Base-by-base conservation (phyloP, 805 yeast genomes). In the Candida ipomoeae region DNA sequence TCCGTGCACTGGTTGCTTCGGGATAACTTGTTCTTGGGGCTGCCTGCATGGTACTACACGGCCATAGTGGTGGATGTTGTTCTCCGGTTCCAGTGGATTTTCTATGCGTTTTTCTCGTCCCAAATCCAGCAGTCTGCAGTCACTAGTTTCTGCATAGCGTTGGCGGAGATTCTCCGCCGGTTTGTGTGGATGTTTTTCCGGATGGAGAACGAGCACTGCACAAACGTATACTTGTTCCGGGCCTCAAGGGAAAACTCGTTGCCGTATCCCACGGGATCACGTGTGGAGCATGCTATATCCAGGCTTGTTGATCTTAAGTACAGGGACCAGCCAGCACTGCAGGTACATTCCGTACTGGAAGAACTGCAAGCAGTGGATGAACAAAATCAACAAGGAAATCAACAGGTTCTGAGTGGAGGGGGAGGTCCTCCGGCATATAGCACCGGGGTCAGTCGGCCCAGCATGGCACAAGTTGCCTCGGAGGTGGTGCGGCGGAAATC, bases 201-300 rank as follows among this genome's bases (percentile, higher is more conserved):
- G 70, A 86, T 94, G 79, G 99, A 94, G 60, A 94, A 94, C 67
- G 98, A 94, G 67, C 99, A 94, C 66, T 85, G 91, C 43, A 84
- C 97, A 0, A 92, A 92, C 63, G 96, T 90, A 10, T 83, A 82
- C 49, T 70, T 89, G 40, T 87, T 84, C 67, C 78, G 96, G 55
- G 98, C 97, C 0, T 84, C 95, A 8, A 81, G 95, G 51, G 97
- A 92, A 53, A 73, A 89, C 8, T 88, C 92, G 2, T 69, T 92
- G 48, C 99, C 99, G 0, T 92, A 89, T 55, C 80, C 82, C 2
- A 64, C 73, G 1, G 55, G 69, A 3, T 13, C 49, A 1, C 62
- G 59, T 43, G 75, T 79, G 3, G 74, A 64, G 40, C 61, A 46
- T 15, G 74, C 71, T 18, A 69, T 68, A 46, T 68, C 68, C 43